Conservation (phyloP, 805 yeast genomes). For the Saturnispora serradocipensis region DNA sequence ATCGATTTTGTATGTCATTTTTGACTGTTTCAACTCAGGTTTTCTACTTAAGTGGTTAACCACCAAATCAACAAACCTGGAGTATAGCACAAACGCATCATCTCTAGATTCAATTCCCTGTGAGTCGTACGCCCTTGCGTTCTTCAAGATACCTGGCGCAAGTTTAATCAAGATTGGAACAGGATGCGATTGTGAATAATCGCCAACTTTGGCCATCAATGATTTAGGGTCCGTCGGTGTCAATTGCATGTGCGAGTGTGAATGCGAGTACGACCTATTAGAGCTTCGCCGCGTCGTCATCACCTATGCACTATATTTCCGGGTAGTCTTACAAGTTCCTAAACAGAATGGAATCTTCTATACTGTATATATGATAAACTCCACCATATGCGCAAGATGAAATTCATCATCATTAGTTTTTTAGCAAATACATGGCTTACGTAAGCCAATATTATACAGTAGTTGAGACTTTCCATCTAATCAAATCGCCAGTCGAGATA, state of each 20-base stretch:
- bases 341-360: neutral
- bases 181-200: conserved; percentile 42
- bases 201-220: conserved; percentile 38
- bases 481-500: conserved; percentile 29
- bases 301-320: neutral
- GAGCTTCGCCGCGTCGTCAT: neutral
- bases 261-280: neutral
- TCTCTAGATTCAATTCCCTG: conserved; percentile 30
- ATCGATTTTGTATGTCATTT: conserved; percentile 14
- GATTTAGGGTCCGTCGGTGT: conserved; percentile 25
- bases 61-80: conserved; percentile 50
- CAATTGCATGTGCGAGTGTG: conserved; percentile 1
- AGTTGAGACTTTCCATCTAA: conserved; percentile 28
- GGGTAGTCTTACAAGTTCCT: neutral
- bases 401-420: neutral
- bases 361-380: neutral
- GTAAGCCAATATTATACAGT: neutral
- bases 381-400: neutral
- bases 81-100: conserved; percentile 47
- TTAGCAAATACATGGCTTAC: neutral
- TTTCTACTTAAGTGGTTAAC: conserved; percentile 38
- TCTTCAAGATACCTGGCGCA: conserved; percentile 38
- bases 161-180: conserved; percentile 48
- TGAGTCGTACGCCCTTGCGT: conserved; percentile 36
- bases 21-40: conserved; percentile 32